Percentiles rank a stretch among this genome's conserved stretches.
These are phyloP conservation scores for Acer yangbiense DNA, from an alignment of 345 rosid genomes.

Conservation along the genomic window DNA sequence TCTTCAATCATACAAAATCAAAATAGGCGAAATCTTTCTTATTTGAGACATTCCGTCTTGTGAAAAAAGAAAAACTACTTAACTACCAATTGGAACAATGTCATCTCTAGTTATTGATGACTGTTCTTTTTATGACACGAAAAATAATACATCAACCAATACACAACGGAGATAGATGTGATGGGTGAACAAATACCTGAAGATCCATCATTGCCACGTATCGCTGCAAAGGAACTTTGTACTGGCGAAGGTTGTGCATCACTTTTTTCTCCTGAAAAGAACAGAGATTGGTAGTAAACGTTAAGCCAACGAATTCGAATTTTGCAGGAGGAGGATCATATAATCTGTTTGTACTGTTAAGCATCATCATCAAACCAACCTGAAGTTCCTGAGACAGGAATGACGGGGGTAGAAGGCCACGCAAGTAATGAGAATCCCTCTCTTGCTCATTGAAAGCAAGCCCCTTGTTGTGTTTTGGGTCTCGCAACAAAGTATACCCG, in stretches of 20 bases:
- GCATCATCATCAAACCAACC: slow-evolving; percentile 36
- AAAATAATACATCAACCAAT: neutral
- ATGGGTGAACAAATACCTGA: slow-evolving; percentile 49
- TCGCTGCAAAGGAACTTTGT: slow-evolving; percentile 80
- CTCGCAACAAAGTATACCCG: slow-evolving; percentile 82
- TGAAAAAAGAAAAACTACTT: neutral
- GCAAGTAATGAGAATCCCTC: slow-evolving; percentile 91
- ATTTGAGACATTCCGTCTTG: neutral
- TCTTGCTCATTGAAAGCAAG: slow-evolving; percentile 80
- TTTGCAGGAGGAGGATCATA: neutral
- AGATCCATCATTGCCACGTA: slow-evolving; percentile 97
- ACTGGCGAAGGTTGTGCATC: slow-evolving; percentile 82
- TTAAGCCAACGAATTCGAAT: slow-evolving; percentile 8
- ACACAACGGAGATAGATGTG: neutral
- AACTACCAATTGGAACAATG: neutral
- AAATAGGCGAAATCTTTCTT: neutral
- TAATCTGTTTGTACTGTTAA: neutral
- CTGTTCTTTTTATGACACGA: neutral
- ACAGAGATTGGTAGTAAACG: slow-evolving; percentile 11
- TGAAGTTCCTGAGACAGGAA: slow-evolving; percentile 76
- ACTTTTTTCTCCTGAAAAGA: slow-evolving; percentile 60
- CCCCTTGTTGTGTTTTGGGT: slow-evolving; percentile 91
- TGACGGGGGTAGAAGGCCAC: slow-evolving; percentile 91
- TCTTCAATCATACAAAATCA: neutral
- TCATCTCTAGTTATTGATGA: neutral